Evolutionary conservation across 768 basidiomycete species (phyloP).

Genomic region (Dentipellis fragilis): DNA sequence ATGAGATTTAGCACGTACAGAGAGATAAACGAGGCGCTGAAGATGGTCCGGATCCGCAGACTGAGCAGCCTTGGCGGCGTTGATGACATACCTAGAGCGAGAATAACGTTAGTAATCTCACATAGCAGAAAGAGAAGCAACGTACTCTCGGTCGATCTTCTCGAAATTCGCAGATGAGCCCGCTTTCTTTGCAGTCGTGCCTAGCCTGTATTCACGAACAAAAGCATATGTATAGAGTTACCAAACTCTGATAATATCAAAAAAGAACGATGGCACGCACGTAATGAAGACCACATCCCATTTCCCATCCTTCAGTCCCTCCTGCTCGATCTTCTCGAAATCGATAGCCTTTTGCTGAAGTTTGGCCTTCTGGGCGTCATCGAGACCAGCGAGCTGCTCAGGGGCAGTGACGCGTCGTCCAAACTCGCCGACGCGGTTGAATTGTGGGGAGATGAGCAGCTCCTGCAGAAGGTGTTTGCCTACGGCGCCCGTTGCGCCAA

Average conservation of each 20-base stretch:
- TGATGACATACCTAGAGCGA: constrained; percentile 51
- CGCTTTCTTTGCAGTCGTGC: constrained; percentile 50
- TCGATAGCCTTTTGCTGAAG: constrained; percentile 58
- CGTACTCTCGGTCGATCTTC: constrained; percentile 67
- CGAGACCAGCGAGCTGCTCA: constrained; percentile 21
- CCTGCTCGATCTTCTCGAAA: constrained; percentile 51
- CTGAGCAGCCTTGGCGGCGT: constrained; percentile 38
- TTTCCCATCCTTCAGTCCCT: constrained; percentile 39
- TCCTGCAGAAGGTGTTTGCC: constrained; percentile 52
- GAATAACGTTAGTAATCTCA: background rate
- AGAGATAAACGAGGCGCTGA: constrained; percentile 63
- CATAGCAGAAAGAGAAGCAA: background rate
- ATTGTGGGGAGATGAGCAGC: constrained; percentile 46
- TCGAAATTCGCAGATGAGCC: constrained; percentile 59
- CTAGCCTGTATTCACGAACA: constrained; percentile 33
- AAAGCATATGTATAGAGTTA: background rate
- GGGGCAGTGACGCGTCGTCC: constrained; percentile 49
- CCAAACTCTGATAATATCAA: background rate
- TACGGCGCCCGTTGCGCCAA: constrained; percentile 65
- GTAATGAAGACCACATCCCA: constrained; percentile 74
- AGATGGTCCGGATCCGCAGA: constrained; percentile 37
- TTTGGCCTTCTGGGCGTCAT: constrained; percentile 36
- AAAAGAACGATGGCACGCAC: constrained; percentile 23
- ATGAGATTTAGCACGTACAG: constrained; percentile 28
- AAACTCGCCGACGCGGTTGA: constrained; percentile 54